A percentile compares a stretch with the other conserved stretches of the same genome.
Evolutionary conservation across 2,329 filamentous ascomycete genomes (phyloP).

Genomic region (Exophiala alcalophila): DNA sequence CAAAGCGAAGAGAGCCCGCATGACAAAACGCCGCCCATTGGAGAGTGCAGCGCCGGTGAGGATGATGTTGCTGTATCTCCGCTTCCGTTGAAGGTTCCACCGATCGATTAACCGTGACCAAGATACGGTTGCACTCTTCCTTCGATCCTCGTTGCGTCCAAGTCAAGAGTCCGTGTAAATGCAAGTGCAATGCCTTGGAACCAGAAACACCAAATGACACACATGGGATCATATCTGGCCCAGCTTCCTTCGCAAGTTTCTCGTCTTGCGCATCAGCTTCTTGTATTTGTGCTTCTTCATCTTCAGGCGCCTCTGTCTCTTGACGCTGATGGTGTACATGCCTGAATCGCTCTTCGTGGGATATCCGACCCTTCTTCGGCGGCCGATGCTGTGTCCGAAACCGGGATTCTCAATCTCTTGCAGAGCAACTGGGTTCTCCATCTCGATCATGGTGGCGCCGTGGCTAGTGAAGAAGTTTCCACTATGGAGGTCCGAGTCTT

Average conservation of each 20-base stretch:
- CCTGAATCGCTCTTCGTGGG: conserved; percentile 38
- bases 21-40: no score
- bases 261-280: conserved; percentile 93
- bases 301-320: conserved; percentile 87
- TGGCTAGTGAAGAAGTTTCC: conserved; percentile 47
- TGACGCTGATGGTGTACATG: conserved; percentile 86
- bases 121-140: no score
- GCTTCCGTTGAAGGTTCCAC: no score
- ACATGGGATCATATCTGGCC: conserved; percentile 49
- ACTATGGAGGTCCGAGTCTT: conserved; percentile 53
- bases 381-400: conserved; percentile 8
- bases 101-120: no score
- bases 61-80: no score
- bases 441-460: conserved; percentile 14
- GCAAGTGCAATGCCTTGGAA: no score
- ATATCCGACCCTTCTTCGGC: conserved; percentile 35
- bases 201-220: no score
- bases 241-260: conserved; percentile 81
- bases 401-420: conserved; percentile 12
- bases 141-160: no score
- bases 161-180: no score
- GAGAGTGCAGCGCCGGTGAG: no score
- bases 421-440: conserved; percentile 12
- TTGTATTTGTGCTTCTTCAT: conserved; percentile 99
- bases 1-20: no score